Evolutionary conservation across 345 rosid genomes (phyloP).

Genomic region (Ceriops tagal): DNA sequence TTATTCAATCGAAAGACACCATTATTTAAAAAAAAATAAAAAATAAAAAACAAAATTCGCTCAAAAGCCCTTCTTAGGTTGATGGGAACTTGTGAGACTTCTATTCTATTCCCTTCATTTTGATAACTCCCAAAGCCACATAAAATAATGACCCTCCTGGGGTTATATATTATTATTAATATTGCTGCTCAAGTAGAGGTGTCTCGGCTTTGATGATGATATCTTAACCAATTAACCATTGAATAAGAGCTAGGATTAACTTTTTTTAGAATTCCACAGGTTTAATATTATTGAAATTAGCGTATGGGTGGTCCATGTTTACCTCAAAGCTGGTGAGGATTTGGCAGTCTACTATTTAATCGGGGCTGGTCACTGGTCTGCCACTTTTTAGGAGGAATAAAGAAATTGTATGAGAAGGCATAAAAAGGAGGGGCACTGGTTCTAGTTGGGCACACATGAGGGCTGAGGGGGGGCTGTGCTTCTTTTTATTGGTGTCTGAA

Average conservation of each 20-base stretch:
- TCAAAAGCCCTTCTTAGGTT: not conserved
- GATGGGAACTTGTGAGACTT: constrained; percentile 19
- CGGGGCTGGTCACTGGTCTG: constrained; percentile 9
- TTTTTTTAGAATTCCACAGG: no score
- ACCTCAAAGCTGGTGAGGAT: constrained; percentile 1
- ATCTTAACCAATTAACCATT: not conserved
- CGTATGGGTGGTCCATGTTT: not conserved
- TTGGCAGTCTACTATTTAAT: not conserved
- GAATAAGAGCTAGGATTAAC: not conserved
- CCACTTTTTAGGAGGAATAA: constrained; percentile 10
- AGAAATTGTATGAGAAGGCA: constrained; percentile 7
- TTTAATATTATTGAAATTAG: not conserved
- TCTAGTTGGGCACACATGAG: constrained; percentile 38
- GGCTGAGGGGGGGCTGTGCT: constrained; percentile 2
- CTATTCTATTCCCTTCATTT: constrained; percentile 21
- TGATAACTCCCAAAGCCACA: not conserved
- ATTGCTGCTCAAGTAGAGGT: not conserved
- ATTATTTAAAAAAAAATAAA: not conserved
- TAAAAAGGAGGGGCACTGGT: constrained; percentile 38
- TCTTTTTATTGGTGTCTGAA: constrained; percentile 9
- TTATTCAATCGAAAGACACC: constrained; percentile 13
- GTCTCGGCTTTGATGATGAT: not conserved
- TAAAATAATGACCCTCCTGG: not conserved
- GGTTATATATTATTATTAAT: no score
- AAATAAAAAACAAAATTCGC: no score